Evolutionary conservation across 495 filamentous ascomycete species (phyloP).

Genomic region (Daldinia loculata): DNA sequence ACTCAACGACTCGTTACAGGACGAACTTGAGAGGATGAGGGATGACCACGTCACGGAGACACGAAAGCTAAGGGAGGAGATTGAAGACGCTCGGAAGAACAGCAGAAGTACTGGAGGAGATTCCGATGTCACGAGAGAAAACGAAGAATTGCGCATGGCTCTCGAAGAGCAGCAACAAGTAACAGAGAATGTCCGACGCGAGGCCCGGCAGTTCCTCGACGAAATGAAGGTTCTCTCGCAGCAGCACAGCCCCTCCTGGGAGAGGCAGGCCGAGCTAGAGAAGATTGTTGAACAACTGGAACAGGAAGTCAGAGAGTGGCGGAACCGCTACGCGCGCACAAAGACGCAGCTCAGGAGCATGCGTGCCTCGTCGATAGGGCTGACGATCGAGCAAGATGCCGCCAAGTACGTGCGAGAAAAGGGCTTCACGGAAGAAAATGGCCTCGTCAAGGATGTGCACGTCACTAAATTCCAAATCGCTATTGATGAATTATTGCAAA

Average conservation of each 20-base stretch:
- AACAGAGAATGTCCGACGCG: conserved; percentile 87
- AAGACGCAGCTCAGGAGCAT: conserved; percentile 87
- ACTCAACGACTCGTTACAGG: conserved; percentile 76
- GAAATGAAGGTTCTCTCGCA: conserved; percentile 91
- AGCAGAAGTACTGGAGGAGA: conserved; percentile 50
- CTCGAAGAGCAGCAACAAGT: conserved; percentile 78
- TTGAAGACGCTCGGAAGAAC: conserved; percentile 62
- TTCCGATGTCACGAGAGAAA: conserved; percentile 72
- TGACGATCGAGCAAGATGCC: conserved; percentile 72
- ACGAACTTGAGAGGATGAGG: conserved; percentile 77
- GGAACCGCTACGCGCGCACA: conserved; percentile 82
- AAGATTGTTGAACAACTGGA: conserved; percentile 78
- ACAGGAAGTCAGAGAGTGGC: conserved; percentile 86
- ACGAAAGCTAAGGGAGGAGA: conserved; percentile 68
- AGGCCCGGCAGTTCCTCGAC: conserved; percentile 82
- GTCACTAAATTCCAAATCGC: conserved; percentile 95
- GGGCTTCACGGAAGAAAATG: conserved; percentile 74
- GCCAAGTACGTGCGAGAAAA: conserved; percentile 70
- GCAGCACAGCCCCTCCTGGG: conserved; percentile 77
- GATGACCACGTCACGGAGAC: conserved; percentile 71
- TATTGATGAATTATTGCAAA: conserved; percentile 89
- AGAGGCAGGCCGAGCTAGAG: conserved; percentile 80
- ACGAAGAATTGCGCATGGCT: conserved; percentile 74
- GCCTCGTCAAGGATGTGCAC: conserved; percentile 87
- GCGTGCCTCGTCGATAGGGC: conserved; percentile 78